These are phyloP conservation scores for Medicago truncatula DNA, from an alignment of 306 rosid species.

Conservation along the genomic window DNA sequence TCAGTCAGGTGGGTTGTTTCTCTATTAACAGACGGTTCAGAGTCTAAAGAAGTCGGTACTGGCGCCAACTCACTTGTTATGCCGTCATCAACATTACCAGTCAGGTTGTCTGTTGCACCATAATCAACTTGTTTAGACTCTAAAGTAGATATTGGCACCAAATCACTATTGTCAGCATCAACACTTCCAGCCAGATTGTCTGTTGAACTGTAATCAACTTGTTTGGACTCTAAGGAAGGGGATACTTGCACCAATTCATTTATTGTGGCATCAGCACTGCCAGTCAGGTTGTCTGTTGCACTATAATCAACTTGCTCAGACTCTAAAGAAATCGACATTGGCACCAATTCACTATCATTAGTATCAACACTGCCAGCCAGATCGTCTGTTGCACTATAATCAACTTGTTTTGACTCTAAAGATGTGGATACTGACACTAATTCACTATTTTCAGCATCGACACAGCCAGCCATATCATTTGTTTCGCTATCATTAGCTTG, in stretches of 20 bases:
- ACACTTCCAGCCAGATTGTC: slow-evolving; percentile 21
- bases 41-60: slow-evolving; percentile 27
- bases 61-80: slow-evolving; percentile 4
- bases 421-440: slow-evolving; percentile 5
- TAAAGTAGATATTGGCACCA: slow-evolving; percentile 15
- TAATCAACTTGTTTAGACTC: slow-evolving; percentile 19
- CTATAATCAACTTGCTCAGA: slow-evolving; percentile 25
- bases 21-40: slow-evolving; percentile 9
- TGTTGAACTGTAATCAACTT: background rate
- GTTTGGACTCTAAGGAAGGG: slow-evolving; percentile 34
- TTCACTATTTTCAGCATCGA: background rate
- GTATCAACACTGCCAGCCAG: slow-evolving; percentile 27
- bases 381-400: background rate
- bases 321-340: slow-evolving; percentile 26
- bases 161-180: slow-evolving; percentile 7
- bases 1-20: background rate
- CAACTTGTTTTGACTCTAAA: slow-evolving; percentile 29
- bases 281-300: slow-evolving; percentile 3
- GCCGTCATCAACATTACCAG: background rate
- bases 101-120: background rate
- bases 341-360: background rate
- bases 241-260: slow-evolving; percentile 13
- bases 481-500: background rate
- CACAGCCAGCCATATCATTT: background rate
- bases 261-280: background rate